Base-by-base conservation (phyloP, 2,329 filamentous ascomycete genomes). In the Monosporascus cannonballus region DNA sequence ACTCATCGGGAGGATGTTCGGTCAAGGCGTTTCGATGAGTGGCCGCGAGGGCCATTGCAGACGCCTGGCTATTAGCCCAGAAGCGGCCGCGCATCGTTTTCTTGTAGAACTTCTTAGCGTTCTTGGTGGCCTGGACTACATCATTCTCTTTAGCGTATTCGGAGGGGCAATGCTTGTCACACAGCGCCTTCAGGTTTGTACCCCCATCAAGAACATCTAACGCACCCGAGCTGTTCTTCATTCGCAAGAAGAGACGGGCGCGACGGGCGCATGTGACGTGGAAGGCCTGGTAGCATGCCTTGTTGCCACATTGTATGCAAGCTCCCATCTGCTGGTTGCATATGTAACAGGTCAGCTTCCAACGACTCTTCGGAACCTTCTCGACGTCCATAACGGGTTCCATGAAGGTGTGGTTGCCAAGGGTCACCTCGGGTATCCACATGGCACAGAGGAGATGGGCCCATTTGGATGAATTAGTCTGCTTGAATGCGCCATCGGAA, bases 321-420 rank as follows among this genome's bases (percentile, higher is more conserved):
- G 94, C 93, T 22, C 94, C 94, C 94, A 99, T 99, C 63, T 86
- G 88, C 71, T 99, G 94, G 59, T 91, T 87, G 73, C 94, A 99
- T 53, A 99, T 95, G 69, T 99, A 99, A 73, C 94, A 99, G 41
- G 83, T 86, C 65, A 96, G 76, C 69, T 89, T 95, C 94, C 94
- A 99, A 56, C 94, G 83, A 56, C 86, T 92, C 67, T 91, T 94
- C 1, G 94, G 94, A 3, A 99, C 93, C 70, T 96, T 96, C 68
- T 99, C 94, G 37, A 99, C 90, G 61, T 97, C 94, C 77, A 94
- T 95, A 49, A 99, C 91, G 0, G 94, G 94, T 66, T 99, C 94
- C 90, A 97, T 96, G 67, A 97, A 94, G 7, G 92, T 96, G 56
- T 90, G 88, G 65, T 99, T 99, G 15, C 92, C 94, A 48, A 99